Conservation (phyloP, 306 rosid genomes). For the Trifolium dubium region DNA sequence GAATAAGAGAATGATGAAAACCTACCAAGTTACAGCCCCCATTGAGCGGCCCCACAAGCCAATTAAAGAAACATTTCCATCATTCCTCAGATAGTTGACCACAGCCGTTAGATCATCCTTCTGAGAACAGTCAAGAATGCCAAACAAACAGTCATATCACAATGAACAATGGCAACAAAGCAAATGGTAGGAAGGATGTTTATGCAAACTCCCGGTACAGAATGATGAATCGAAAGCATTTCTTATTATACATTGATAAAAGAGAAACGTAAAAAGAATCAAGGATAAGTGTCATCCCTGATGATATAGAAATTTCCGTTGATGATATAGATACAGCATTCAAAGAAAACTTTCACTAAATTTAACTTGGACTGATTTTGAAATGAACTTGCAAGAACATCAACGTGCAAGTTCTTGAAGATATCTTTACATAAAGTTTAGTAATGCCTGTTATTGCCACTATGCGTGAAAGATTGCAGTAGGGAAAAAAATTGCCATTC, state of each 20-base stretch:
- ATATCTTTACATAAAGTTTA: slow-evolving; percentile 15
- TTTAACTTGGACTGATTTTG: slow-evolving; percentile 16
- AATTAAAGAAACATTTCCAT: slow-evolving; percentile 97
- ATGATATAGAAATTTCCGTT: slow-evolving; percentile 1
- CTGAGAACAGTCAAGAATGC: slow-evolving; percentile 57
- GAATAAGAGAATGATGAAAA: slow-evolving; percentile 44
- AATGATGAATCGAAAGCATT: slow-evolving; percentile 20
- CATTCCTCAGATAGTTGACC: slow-evolving; percentile 86
- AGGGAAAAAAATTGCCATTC: slow-evolving; percentile 9
- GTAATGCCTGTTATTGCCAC: slow-evolving; percentile 16
- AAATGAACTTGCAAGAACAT: slow-evolving; percentile 4
- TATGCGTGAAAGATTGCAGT: slow-evolving; percentile 11
- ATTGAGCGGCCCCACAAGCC: slow-evolving; percentile 99
- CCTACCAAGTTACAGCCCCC: slow-evolving; percentile 99
- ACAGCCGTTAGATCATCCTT: slow-evolving; percentile 86
- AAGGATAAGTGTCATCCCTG: slow-evolving; percentile 7
- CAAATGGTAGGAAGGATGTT: neutral
- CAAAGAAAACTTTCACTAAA: neutral
- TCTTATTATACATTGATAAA: slow-evolving; percentile 6
- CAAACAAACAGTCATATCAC: slow-evolving; percentile 41
- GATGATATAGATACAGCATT: neutral
- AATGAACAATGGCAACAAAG: slow-evolving; percentile 31
- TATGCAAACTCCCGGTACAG: slow-evolving; percentile 26
- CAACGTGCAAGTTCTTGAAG: slow-evolving; percentile 28
- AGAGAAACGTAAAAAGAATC: neutral